Percentiles rank a stretch among this genome's conserved stretches.
phyloP scores from a whole-genome alignment of 192 early-diverging fungal genomes.

The Backusella tuberculispora region DNA sequence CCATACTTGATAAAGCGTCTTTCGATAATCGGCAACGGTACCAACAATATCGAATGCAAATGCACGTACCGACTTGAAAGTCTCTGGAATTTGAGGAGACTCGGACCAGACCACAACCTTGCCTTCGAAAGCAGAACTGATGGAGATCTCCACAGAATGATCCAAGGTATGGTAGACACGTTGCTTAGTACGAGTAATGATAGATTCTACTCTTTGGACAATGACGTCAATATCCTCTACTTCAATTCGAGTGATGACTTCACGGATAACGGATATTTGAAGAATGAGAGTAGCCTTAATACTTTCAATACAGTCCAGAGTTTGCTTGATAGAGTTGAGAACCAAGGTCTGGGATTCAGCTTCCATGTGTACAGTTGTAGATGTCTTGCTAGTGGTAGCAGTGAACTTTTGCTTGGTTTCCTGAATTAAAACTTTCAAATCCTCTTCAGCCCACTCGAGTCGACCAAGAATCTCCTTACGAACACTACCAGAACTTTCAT shows the following conservation, averaged over 20 bases:
- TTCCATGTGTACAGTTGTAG: not conserved
- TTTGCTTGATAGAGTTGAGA: constrained; percentile 7
- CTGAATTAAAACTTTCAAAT: not conserved
- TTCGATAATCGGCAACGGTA: constrained; percentile 24
- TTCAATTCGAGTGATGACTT: constrained; percentile 6
- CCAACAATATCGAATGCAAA: constrained; percentile 30
- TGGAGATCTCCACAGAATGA: not conserved
- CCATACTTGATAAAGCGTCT: constrained; percentile 17
- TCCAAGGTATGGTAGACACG: constrained; percentile 13
- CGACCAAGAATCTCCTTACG: not conserved
- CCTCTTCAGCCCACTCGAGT: not conserved
- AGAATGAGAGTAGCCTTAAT: not conserved
- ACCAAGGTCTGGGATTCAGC: not conserved
- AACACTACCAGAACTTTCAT: not conserved
- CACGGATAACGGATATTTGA: constrained; percentile 3
- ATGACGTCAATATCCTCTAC: constrained; percentile 19
- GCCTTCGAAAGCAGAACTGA: constrained; percentile 27
- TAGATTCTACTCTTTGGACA: not conserved
- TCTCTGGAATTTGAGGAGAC: constrained; percentile 19
- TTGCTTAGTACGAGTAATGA: constrained; percentile 21
- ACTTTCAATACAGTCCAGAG: constrained; percentile 23
- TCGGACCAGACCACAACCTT: constrained; percentile 31
- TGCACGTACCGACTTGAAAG: constrained; percentile 19
- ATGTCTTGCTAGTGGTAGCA: not conserved
- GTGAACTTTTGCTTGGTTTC: constrained; percentile 24